A percentile compares a stretch with the other conserved stretches of the same genome.
Evolutionary conservation across 1,284 basidiomycete species (phyloP).

Genomic region (Ganoderma multipileum): DNA sequence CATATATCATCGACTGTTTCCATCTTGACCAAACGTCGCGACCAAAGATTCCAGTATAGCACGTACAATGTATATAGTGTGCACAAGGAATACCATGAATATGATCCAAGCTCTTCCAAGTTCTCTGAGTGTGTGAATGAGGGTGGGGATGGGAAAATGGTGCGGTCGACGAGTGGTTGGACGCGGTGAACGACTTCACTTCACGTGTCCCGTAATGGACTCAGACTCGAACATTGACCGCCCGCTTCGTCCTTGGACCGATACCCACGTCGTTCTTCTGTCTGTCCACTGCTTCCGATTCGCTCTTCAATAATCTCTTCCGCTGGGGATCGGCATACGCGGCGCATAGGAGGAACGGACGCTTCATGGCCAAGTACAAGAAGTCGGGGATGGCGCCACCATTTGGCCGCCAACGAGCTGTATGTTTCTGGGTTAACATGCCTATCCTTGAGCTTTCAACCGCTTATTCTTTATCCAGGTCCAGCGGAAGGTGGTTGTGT

Average conservation of each 20-base stretch:
- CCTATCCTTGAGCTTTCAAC: not conserved
- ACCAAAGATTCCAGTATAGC: conserved; percentile 1
- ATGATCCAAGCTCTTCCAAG: not conserved
- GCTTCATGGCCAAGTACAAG: conserved; percentile 37
- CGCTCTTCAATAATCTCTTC: not conserved
- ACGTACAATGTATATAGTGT: conserved; percentile 14
- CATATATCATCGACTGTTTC: conserved; percentile 6
- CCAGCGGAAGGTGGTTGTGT: conserved; percentile 80
- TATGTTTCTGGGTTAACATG: conserved; percentile 11
- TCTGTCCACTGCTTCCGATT: not conserved
- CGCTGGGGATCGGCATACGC: too few relatives aligned
- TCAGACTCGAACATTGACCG: not conserved
- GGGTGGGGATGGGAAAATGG: not conserved
- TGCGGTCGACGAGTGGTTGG: not conserved
- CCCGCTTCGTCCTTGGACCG: not conserved
- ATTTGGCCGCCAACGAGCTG: conserved; percentile 37
- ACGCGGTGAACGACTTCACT: conserved; percentile 4
- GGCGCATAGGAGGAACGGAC: conserved; percentile 1
- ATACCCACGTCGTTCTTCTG: not conserved
- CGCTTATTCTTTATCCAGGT: conserved; percentile 44
- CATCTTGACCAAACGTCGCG: not conserved
- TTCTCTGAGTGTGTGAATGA: not conserved
- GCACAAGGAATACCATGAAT: not conserved
- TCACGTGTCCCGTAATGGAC: conserved; percentile 13
- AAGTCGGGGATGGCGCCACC: conserved; percentile 36